Evolutionary conservation across 257 asterid genomes (phyloP), one percentile per base, ranked within the genome.

Genomic region (Leptodermis oblonga): DNA sequence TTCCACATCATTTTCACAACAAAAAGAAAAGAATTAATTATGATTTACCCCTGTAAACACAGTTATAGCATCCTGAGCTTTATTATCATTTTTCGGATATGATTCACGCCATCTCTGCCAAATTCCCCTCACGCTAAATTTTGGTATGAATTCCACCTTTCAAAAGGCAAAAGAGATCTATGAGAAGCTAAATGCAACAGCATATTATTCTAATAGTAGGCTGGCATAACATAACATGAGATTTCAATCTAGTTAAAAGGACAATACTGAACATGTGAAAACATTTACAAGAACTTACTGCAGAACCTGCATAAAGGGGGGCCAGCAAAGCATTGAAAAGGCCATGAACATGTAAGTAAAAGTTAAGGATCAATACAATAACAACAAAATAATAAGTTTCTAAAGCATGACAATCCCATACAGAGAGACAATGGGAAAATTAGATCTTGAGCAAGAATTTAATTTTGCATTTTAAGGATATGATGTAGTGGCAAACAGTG

Each of bases 71-170:
- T 87, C 85, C 28, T 75, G 77, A 4, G 78, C 53, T 84, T 85
- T 92, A 43, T 75, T 73, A 73, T 83, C 97, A 42, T 81, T 89
- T 34, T 66, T 45, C 3, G 90, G 92, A 76, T 87, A 88, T 53
- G 98, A 93, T 80, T 93, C 97, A 68, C 92, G 83, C 98, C 98
- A 93, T 85, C 95, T 85, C 83, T 93, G 92, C 98, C 98, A 93
- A 78, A 93, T 81, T 69, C 97, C 98, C 61, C 98, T 87, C 78
- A 90, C 98, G 62, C 96, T 93, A 82, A 90, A 93, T 77, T 90
- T 90, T 60, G 96, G 95, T 86, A 93, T 86, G 82, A 93, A 87
- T 62, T 93, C 97, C 30, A 93, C 96, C 98, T 90, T 39, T 69
- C 55, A 69, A 26, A 33, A 71, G 42, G 43, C 23, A 74, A 63